phyloP scores from a whole-genome alignment of 2,329 filamentous ascomycete genomes.

The Cladosporium phlei region DNA sequence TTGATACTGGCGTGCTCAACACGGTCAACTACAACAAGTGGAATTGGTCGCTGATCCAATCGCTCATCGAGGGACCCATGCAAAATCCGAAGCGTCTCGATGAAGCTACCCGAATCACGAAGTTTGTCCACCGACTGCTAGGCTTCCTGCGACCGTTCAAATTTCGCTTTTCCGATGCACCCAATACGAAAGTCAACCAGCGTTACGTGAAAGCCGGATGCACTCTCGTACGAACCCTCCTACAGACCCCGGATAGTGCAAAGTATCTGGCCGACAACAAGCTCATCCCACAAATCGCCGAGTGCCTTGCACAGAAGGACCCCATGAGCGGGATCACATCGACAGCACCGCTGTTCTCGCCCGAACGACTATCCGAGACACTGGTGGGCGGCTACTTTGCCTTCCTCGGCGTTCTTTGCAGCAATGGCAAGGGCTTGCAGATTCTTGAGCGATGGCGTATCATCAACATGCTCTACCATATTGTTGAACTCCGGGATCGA shows the following conservation, averaged over 20 bases:
- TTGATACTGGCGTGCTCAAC: conserved; percentile 80
- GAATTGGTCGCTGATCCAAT: conserved; percentile 93
- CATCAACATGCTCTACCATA: conserved; percentile 99
- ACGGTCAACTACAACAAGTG: conserved; percentile 91
- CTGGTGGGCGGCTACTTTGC: conserved; percentile 91
- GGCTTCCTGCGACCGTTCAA: conserved; percentile 98
- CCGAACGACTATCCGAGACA: conserved; percentile 76
- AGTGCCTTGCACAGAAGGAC: conserved; percentile 93
- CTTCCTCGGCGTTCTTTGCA: conserved; percentile 81
- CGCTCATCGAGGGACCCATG: conserved; percentile 86
- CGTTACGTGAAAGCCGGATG: conserved; percentile 90
- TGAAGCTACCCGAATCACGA: conserved; percentile 89
- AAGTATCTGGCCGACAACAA: conserved; percentile 89
- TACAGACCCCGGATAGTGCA: conserved; percentile 79
- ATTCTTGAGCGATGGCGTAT: conserved; percentile 96
- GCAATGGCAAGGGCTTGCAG: conserved; percentile 73
- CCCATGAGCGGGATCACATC: conserved; percentile 71
- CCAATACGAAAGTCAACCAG: conserved; percentile 87
- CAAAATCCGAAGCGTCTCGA: conserved; percentile 87
- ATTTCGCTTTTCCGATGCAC: conserved; percentile 83
- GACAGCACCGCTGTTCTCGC: conserved; percentile 82
- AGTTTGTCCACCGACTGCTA: conserved; percentile 90
- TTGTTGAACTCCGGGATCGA: conserved; percentile 83
- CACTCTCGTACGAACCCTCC: conserved; percentile 75
- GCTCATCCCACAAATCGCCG: conserved; percentile 84